Conservation (phyloP, 1,284 basidiomycete genomes). For the Vanrija sp. region DNA sequence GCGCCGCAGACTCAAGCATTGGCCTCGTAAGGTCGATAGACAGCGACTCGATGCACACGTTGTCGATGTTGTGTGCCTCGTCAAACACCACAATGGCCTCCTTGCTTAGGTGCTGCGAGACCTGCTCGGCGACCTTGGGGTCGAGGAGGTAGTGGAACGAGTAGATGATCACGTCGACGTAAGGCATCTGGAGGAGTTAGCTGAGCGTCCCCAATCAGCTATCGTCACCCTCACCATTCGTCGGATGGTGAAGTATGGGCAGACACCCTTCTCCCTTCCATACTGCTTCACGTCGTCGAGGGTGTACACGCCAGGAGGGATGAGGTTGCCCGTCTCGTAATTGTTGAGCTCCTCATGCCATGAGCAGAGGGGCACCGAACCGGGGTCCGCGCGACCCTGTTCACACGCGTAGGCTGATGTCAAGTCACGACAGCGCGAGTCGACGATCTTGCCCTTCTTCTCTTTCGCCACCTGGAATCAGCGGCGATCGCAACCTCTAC, state of each 20-base stretch:
- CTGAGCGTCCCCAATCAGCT: too few relatives aligned
- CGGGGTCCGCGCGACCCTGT: constrained; percentile 81
- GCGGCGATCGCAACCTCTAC: not conserved
- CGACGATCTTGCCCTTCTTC: constrained; percentile 96
- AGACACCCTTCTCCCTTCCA: constrained; percentile 78
- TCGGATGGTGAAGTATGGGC: constrained; percentile 95
- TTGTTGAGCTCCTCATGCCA: constrained; percentile 89
- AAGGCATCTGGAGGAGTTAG: constrained; percentile 67
- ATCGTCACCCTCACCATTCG: constrained; percentile 67
- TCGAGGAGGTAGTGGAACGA: constrained; percentile 99
- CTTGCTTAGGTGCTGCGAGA: constrained; percentile 94
- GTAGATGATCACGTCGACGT: constrained; percentile 94
- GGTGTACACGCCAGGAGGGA: constrained; percentile 89
- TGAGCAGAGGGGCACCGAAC: constrained; percentile 85
- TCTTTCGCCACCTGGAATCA: constrained; percentile 92
- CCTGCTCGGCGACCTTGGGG: constrained; percentile 98
- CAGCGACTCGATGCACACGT: constrained; percentile 97
- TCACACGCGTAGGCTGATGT: constrained; percentile 82
- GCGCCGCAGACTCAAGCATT: constrained; percentile 91
- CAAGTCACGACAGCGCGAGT: constrained; percentile 92
- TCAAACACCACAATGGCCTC: constrained; percentile 99
- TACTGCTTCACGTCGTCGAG: constrained; percentile 89
- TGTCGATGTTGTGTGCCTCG: constrained; percentile 99
- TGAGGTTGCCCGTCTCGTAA: constrained; percentile 75
- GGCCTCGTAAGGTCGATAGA: constrained; percentile 98